phyloP scores from a whole-genome alignment of 2,329 filamentous ascomycete species.

The Proliferodiscus dingleyae region DNA sequence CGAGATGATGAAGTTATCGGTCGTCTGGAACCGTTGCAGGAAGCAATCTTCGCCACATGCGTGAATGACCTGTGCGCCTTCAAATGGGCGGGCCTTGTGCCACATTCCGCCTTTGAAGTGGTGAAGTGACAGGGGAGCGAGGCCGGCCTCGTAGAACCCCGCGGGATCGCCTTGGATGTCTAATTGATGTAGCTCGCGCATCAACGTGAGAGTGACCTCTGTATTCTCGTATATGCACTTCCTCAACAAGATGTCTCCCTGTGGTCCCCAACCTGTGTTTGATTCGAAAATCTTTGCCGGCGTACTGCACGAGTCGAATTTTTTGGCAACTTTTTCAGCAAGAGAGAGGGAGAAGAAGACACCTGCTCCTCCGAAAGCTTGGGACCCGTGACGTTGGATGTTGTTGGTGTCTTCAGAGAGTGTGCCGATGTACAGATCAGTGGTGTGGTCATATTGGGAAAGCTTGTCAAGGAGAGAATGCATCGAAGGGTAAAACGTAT shows the following conservation, averaged over 20 bases:
- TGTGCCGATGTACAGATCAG: conserved; percentile 29
- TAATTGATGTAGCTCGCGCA: conserved; percentile 28
- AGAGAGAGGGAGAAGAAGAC: conserved; percentile 36
- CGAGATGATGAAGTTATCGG: conserved; percentile 29
- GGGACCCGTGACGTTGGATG: conserved; percentile 29
- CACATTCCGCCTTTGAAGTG: conserved; percentile 46
- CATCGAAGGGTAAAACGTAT: conserved; percentile 30
- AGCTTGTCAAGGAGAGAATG: conserved; percentile 26
- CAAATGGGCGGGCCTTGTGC: conserved; percentile 35
- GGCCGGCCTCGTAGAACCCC: conserved; percentile 30
- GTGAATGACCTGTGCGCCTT: conserved; percentile 26
- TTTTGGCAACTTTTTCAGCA: conserved; percentile 41
- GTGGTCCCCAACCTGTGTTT: conserved; percentile 53
- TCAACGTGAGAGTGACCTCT: conserved; percentile 27
- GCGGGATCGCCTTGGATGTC: conserved; percentile 28
- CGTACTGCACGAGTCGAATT: conserved; percentile 43
- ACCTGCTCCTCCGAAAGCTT: conserved; percentile 31
- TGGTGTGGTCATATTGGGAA: conserved; percentile 19
- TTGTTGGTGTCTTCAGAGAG: conserved; percentile 30
- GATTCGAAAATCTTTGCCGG: conserved; percentile 49
- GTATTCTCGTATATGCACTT: conserved; percentile 31
- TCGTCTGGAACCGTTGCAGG: conserved; percentile 28
- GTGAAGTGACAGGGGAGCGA: conserved; percentile 26
- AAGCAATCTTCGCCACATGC: conserved; percentile 31
- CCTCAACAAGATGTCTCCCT: conserved; percentile 30